Base-by-base conservation (phyloP, 331 rosid species). In the Ulmus americana region DNA sequence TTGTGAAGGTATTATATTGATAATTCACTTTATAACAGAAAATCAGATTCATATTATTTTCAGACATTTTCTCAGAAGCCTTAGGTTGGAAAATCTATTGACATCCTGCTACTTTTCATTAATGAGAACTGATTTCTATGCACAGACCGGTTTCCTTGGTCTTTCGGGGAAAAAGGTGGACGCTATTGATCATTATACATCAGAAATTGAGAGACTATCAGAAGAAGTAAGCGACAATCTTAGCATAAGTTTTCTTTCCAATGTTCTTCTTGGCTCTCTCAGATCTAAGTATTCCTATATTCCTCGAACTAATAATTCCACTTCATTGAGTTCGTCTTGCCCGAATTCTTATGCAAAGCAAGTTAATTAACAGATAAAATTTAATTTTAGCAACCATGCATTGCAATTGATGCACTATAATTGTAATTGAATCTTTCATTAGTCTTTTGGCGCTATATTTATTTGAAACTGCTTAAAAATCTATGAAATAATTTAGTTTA, bases 61-160 rank as follows among this genome's bases (percentile, higher is more conserved):
- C n/a, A 28, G 35, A 28, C 35, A 28, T 28, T 28, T 47, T 45
- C 38, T 45, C 28, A 2, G 6, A 18, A 8, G 49, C 14, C 10
- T 57, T 55, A 9, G 9, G 9, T n/a, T 58, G n/a, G 56, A 69
- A 46, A 14, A 15, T 38, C 16, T 28, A 40, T 39, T 41, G 43
- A 18, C 22, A 39, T 28, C 48, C 38, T 44, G n/a, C 16, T 43
- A 39, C 45, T 3, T 40, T 55, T 68, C 53, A 42, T 39, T 69
- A 43, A 44, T 7, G 52, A 41, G 15, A 62, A 62, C 70, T 53
- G 67, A 69, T 10, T 70, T 69, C 51, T 79, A 39, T 61, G 76
- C 63, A 80, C 95, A 92, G 98, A 89, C 95, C 79, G 95, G 97
- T 64, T 89, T 76, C 82, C 82, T 92, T 55, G 98, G 98, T 42